phyloP scores from a whole-genome alignment of 257 asterid genomes.

The Cynanchum wilfordii region DNA sequence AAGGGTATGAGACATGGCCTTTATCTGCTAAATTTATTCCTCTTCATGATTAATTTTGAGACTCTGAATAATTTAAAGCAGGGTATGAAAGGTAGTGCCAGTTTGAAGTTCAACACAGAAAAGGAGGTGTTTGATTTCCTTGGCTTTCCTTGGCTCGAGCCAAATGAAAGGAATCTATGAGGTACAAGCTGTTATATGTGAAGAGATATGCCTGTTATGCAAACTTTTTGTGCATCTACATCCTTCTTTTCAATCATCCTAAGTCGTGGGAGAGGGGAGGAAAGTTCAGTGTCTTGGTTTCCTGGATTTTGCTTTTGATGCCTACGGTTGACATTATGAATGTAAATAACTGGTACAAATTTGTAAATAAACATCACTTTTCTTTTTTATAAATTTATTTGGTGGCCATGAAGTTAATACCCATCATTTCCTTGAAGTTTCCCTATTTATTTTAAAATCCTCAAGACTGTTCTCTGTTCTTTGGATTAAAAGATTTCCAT shows the following conservation, averaged over 20 bases:
- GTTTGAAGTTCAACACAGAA: conserved; percentile 75
- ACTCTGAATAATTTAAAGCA: conserved; percentile 22
- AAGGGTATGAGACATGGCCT: conserved; percentile 39
- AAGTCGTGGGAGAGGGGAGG: too few species aligned
- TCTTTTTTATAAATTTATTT: too few species aligned
- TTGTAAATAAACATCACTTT: background rate
- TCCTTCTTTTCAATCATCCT: background rate
- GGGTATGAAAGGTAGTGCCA: conserved; percentile 79
- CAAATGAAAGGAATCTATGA: conserved; percentile 75
- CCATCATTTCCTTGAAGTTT: background rate
- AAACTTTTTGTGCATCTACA: background rate
- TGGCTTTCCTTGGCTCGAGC: conserved; percentile 79
- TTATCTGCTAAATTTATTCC: conserved; percentile 6
- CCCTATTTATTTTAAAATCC: background rate
- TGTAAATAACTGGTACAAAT: conserved; percentile 8
- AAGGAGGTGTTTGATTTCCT: conserved; percentile 87
- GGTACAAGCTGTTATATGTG: background rate
- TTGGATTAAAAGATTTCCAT: background rate
- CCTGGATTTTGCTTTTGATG: background rate
- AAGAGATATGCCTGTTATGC: background rate
- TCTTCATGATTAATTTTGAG: conserved; percentile 1
- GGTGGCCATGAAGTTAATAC: background rate
- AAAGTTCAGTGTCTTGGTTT: too few species aligned
- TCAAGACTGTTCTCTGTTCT: background rate
- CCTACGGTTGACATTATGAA: background rate